Evolutionary conservation across 2,329 filamentous ascomycete genomes (phyloP), one percentile per base, ranked within the genome.

Genomic region (Thielaviopsis cerberus): DNA sequence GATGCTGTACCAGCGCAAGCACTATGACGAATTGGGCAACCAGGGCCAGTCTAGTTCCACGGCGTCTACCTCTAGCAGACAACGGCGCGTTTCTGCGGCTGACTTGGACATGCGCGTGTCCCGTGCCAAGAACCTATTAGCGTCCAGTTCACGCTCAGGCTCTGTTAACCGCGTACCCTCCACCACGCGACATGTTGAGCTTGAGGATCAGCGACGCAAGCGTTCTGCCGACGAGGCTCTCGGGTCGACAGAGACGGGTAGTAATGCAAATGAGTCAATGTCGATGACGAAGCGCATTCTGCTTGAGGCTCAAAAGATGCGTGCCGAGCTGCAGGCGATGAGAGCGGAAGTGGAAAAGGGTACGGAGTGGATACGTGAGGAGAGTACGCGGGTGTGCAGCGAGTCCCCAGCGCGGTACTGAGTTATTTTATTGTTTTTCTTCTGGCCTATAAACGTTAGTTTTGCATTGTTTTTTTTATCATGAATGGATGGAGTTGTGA

Each of bases 261-360:
- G 55, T 8, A 59, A 64, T 23, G 59, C 52, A n/a, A 57, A 41
- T 64, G 63, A 54, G 59, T 55, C 58, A 64, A 54, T 59, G 17
- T 51, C 50, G 13, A 54, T 54, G 15, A 61, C 59, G 51, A 71
- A 73, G 59, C 68, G 70, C 27, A 69, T 74, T 17, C 68, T 76
- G 64, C 70, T 70, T 57, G 71, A 73, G 51, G 71, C 71, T 26
- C 68, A 71, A 59, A 69, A 66, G 41, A 62, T 72, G 59, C 66
- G 70, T 52, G 66, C 63, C 34, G 72, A 76, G 62, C 68, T 76
- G 48, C 68, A 68, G 41, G 67, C 68, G 55, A 67, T 73, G 62
- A 68, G 72, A 15, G 66, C 70, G 59, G 73, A 75, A 59, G 69
- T 77, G 66, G 72, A 76, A 61, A 69, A 75, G 61, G 73, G 69